These are phyloP conservation scores for Psilocybe subaeruginosa DNA, from an alignment of 768 basidiomycete species.

Conservation along the genomic window DNA sequence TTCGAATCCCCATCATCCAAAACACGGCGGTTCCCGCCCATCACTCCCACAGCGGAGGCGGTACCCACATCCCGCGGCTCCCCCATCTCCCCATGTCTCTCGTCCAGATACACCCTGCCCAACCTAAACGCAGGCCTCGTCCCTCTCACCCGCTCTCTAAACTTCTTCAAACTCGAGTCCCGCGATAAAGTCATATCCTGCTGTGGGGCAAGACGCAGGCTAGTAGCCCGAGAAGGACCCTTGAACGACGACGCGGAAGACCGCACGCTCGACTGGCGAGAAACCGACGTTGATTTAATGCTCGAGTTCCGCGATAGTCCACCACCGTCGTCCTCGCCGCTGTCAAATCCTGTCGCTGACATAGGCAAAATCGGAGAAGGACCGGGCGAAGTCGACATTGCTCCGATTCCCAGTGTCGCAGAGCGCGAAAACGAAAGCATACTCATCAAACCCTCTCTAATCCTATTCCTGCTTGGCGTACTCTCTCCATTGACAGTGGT, in stretches of 20 bases:
- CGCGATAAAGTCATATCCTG: constrained; percentile 20
- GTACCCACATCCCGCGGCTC: constrained; percentile 12
- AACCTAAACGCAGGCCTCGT: constrained; percentile 24
- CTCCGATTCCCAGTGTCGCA: not conserved
- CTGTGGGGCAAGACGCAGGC: constrained; percentile 1
- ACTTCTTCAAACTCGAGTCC: constrained; percentile 30
- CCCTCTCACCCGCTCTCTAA: constrained; percentile 32
- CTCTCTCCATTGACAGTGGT: not conserved
- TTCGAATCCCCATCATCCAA: not conserved
- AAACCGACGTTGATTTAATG: not conserved
- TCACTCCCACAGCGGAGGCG: not conserved
- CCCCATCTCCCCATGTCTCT: constrained; percentile 34
- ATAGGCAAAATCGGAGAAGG: not conserved
- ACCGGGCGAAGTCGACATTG: not conserved
- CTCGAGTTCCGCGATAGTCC: constrained; percentile 10
- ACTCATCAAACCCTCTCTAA: constrained; percentile 24
- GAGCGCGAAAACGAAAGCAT: constrained; percentile 25
- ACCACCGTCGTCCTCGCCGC: not conserved
- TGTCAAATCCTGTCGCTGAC: not conserved
- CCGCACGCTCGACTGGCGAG: not conserved
- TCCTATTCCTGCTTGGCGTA: constrained; percentile 14
- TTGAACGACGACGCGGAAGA: constrained; percentile 1
- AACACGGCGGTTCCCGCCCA: not conserved
- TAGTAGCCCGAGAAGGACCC: constrained; percentile 8
- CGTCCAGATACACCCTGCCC: constrained; percentile 28